Conservation (phyloP, 2,329 filamentous ascomycete species). For the Chrysosporium keratinophilum region DNA sequence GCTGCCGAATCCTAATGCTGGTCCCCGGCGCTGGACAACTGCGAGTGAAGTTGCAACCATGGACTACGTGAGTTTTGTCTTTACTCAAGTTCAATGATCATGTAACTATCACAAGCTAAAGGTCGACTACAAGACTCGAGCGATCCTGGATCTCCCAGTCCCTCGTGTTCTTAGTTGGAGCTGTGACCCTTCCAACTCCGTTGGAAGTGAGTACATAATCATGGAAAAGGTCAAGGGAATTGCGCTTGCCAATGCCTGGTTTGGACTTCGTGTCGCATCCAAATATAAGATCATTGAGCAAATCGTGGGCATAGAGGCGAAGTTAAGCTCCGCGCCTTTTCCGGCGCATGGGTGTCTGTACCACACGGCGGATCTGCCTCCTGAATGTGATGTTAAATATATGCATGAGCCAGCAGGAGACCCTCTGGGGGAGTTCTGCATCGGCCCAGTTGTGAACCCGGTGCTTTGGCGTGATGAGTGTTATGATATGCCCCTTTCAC, state of each 20-base stretch:
- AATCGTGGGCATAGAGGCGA: too few relatives aligned
- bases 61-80: too few relatives aligned
- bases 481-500: neutral
- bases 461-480: neutral
- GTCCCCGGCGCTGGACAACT: constrained; percentile 20
- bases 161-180: constrained; percentile 22
- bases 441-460: neutral
- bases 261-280: too few relatives aligned
- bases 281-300: too few relatives aligned
- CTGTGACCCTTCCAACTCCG: constrained; percentile 16
- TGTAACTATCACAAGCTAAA: too few relatives aligned
- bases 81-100: too few relatives aligned
- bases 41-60: constrained; percentile 30
- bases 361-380: neutral
- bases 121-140: too few relatives aligned
- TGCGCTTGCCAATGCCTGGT: constrained; percentile 24
- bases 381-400: neutral
- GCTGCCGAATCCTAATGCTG: constrained; percentile 26
- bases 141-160: constrained; percentile 19
- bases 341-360: constrained; percentile 16
- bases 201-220: constrained; percentile 24
- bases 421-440: neutral
- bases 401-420: neutral
- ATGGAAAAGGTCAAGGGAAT: constrained; percentile 24
- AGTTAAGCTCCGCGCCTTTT: constrained; percentile 9